Base-by-base conservation (phyloP, 2,329 filamentous ascomycete genomes). In the Trichoderma sp. region DNA sequence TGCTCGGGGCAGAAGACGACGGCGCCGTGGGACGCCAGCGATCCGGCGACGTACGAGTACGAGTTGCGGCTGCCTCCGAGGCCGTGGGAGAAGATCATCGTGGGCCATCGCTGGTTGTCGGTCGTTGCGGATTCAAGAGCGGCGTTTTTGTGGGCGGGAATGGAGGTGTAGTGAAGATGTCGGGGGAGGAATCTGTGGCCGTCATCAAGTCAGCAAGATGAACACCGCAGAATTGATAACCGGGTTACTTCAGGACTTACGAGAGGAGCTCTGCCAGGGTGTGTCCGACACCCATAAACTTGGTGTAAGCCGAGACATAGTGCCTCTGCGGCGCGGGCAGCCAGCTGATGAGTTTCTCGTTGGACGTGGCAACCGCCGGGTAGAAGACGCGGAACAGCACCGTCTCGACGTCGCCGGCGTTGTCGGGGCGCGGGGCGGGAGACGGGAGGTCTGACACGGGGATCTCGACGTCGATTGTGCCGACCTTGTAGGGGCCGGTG, bases 1-100 rank as follows among this genome's bases (percentile, higher is more conserved):
- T 96, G 92, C 72, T 96, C 92, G 0, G 91, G 87, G 65, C 91
- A 92, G 61, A 94, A 80, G 2, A 96, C 91, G 7, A 95, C 86
- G 24, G 93, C 82, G 47, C 92, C 92, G 72, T 95, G 88, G 21
- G 90, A 92, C 5, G 92, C 90, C 30, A 96, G 78, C 0, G 90
- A 91, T 17, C 90, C 90, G 19, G 85, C 89, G 26, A 96, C 79
- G 72, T 93, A 89, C n/a, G 91, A 94, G 78, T 96, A 96, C 12
- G 91, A 87, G 72, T 95, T 95, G 69, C 91, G 85, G 66, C 86
- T 89, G 44, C 92, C 92, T 44, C 90, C 92, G 1, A 96, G 81
- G 0, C 92, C 92, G 73, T 96, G 92, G 1, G 91, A 95, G 77
- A 96, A 96, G 68, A 96, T 81, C 80, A 92, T 88, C 0, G 92